Evolutionary conservation across 495 filamentous ascomycete species (phyloP), one percentile per base, ranked within the genome.

Genomic region (Penicillium robsamsonii): DNA sequence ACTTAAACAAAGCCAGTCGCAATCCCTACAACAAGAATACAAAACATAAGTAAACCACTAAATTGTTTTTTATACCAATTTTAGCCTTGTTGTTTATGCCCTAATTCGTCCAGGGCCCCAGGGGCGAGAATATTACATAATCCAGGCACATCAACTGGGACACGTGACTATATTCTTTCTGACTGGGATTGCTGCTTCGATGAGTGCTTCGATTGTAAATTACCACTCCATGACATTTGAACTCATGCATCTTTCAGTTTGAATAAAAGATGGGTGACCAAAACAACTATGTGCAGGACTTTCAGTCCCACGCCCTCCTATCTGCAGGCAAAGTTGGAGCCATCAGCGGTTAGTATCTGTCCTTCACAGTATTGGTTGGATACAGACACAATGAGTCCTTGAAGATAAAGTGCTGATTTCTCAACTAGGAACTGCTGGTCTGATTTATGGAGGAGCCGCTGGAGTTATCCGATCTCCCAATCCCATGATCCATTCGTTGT

Each of bases 391-490:
- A 3, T 3, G 12, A 22, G 10, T 18, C 12, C 18, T 3, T 11
- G 18, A 29, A 38, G 5, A 42, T 56, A 8, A 35, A 50, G 22
- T 52, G 37, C 42, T 56, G 17, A 52, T 47, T 15, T 46, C 5
- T 8, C 22, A 17, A 38, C 43, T 54, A 95, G 90, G 88, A 56
- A 73, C 77, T 48, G 74, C 81, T 37, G 94, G 93, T n/a, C 61
- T 91, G 25, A 61, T 92, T 25, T 71, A 85, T 53, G 92, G 92
- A 53, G 86, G 86, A 48, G 78, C 82, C 41, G 70, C 75, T 31
- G 90, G 88, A 25, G 85, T 90, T 29, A 61, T 91, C 30, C 79
- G 84, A 63, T 87, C 85, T 24, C 81, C 75, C 17, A 84, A 87
- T 38, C 78, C 84, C 11, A 70, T 81, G 9, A 70, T 96, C 5